Evolutionary conservation across 495 filamentous ascomycete genomes (phyloP).

Genomic region (Ascodesmis nigricans): DNA sequence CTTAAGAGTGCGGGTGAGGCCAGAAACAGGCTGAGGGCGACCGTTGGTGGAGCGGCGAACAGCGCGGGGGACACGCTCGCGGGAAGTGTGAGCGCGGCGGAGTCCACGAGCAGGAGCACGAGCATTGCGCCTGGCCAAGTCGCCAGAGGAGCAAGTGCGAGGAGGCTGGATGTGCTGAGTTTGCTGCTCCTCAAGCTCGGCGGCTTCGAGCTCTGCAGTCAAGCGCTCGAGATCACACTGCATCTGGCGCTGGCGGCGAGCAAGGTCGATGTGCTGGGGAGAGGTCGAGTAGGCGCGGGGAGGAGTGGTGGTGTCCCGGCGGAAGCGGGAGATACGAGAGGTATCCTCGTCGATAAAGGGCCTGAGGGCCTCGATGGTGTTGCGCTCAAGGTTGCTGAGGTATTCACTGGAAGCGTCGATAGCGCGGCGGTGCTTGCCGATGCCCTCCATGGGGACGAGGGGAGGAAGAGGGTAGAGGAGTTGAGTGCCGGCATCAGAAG

Average conservation of each 20-base stretch:
- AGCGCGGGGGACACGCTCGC: neutral
- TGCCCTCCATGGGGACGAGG: slow-evolving; percentile 19
- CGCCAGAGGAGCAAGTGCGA: neutral
- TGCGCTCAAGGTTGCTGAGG: slow-evolving; percentile 11
- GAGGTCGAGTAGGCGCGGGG: slow-evolving; percentile 16
- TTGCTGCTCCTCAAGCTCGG: neutral
- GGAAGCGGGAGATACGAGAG: slow-evolving; percentile 1
- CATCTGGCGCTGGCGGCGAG: neutral
- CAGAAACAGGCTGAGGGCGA: neutral
- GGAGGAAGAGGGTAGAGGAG: slow-evolving; percentile 18
- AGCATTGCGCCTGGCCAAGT: neutral
- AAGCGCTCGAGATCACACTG: neutral
- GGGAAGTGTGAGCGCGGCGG: slow-evolving; percentile 2
- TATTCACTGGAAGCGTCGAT: slow-evolving; percentile 18
- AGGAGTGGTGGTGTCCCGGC: slow-evolving; percentile 19
- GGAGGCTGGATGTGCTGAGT: neutral
- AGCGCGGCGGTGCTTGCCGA: slow-evolving; percentile 19
- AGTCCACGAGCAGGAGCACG: slow-evolving; percentile 10
- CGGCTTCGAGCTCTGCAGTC: slow-evolving; percentile 2
- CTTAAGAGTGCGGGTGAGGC: neutral
- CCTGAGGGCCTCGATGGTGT: slow-evolving; percentile 18
- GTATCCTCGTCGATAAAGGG: slow-evolving; percentile 12
- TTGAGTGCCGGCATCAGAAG: slow-evolving; percentile 5
- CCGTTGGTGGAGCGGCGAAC: neutral
- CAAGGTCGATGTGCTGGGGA: slow-evolving; percentile 4